Conservation (phyloP, 495 filamentous ascomycete species). For the Neurospora sp. region DNA sequence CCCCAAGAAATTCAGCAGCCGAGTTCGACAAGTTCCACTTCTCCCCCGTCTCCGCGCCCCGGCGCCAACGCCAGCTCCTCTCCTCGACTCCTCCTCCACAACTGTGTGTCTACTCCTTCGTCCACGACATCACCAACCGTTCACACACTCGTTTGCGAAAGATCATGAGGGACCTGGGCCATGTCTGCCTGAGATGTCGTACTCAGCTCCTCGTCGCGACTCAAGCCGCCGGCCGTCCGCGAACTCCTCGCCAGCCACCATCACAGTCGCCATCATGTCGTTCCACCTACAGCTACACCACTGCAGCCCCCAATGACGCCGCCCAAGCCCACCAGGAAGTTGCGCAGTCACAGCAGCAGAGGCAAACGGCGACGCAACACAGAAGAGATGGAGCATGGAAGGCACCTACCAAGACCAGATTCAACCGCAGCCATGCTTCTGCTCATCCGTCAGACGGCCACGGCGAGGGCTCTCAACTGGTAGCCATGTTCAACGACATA, state of each 20-base stretch:
- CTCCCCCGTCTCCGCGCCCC: neutral
- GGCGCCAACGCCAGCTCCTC: neutral
- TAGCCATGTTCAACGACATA: constrained; percentile 13
- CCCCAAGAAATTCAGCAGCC: neutral
- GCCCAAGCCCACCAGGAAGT: neutral
- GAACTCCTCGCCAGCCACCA: neutral
- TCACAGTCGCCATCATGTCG: neutral
- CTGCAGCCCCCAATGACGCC: neutral
- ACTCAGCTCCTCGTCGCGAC: constrained; percentile 6
- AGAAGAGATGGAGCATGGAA: constrained; percentile 1
- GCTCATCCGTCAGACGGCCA: neutral
- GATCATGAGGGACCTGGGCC: constrained; percentile 18
- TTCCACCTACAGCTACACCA: neutral
- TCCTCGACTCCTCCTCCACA: neutral
- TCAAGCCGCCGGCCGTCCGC: neutral
- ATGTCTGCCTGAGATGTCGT: constrained; percentile 21
- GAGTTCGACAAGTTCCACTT: neutral
- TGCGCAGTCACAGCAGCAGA: neutral
- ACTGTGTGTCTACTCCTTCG: neutral
- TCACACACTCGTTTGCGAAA: neutral
- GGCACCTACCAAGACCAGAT: neutral
- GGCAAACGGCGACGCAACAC: neutral
- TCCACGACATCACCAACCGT: neutral
- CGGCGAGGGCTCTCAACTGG: constrained; percentile 1
- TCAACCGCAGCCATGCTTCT: constrained; percentile 1